A percentile compares a stretch with the other conserved stretches of the same genome.
phyloP scores from a whole-genome alignment of 495 filamentous ascomycete species.

The Echria macrotheca region DNA sequence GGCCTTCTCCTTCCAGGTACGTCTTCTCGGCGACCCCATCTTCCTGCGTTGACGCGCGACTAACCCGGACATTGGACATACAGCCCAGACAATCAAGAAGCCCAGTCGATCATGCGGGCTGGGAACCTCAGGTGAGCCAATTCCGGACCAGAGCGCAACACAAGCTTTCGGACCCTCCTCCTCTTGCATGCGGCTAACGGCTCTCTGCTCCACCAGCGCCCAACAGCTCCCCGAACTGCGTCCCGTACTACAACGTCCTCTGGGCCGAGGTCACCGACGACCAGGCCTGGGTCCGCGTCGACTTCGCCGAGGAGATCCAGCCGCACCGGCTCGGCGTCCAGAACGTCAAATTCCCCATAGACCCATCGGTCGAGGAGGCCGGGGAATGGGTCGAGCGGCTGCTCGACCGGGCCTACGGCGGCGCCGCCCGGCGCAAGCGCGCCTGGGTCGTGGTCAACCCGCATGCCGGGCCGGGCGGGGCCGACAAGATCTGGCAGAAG shows the following conservation, averaged over 20 bases:
- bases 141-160: not conserved
- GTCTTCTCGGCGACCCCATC: too few species aligned
- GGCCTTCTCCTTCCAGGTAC: conserved; percentile 21
- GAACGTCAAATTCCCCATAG: conserved; percentile 16
- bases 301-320: conserved; percentile 54
- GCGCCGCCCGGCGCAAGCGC: conserved; percentile 60
- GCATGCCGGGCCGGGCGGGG: conserved; percentile 77
- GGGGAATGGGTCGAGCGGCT: conserved; percentile 58
- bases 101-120: conserved; percentile 18
- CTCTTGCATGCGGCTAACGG: not conserved
- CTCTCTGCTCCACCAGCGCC: conserved; percentile 9
- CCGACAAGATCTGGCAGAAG: conserved; percentile 64
- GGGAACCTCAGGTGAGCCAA: conserved; percentile 12
- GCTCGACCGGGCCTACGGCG: conserved; percentile 64
- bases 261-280: conserved; percentile 60
- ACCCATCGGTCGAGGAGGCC: conserved; percentile 25
- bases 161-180: conserved; percentile 6
- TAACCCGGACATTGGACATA: too few species aligned
- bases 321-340: conserved; percentile 20
- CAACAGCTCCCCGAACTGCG: conserved; percentile 25
- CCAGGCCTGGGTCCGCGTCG: conserved; percentile 60
- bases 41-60: too few species aligned
- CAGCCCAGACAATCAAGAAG: conserved; percentile 18
- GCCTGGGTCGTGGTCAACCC: conserved; percentile 90
- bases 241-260: conserved; percentile 80